Base-by-base conservation (phyloP, 2,329 filamentous ascomycete species). In the Aspergillus thermomutatus region DNA sequence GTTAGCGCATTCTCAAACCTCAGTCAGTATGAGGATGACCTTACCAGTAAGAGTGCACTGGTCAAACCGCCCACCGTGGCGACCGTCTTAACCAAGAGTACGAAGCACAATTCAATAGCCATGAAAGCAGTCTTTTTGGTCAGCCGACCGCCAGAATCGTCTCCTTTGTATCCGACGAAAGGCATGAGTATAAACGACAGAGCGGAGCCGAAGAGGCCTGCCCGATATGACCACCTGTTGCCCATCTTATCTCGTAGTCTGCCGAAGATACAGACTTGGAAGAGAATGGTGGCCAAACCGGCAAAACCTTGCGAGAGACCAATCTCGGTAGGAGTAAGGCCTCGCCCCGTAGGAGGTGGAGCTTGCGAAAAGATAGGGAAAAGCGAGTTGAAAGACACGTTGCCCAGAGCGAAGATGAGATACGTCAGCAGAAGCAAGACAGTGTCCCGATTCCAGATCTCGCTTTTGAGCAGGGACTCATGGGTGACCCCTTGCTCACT, bases 381-480 rank as follows among this genome's bases (percentile, higher is more conserved):
- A 0, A 99, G 80, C 19, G 91, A 93, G 75, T 96, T 97, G 82
- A 92, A 99, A 3, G 91, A 92, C 63, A 97, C 91, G 72, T 97
- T 97, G 59, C 90, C 87, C 4, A 99, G 82, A 68, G 97, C 92
- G 70, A 97, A 99, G 50, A 97, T 88, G 46, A 97, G 84, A 69
- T 96, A 97, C 0, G 92, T 95, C 52, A 85, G 72, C 5, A 99
- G 83, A 0, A 99, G 82, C 2, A 95, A 79, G 11, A 97, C 72
- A 0, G 92, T 96, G 57, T 94, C 92, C 56, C 87, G 83, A 67
- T 90, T 96, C 51, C 93, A 81, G 1, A 96, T 75, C 51, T 85
- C 79, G 40, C 83, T 83, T 25, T 76, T 78, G 1, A 79, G 79
- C 10, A 87, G 74, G n/a, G 77, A 78, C 54, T 75, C 76, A 11